Evolutionary conservation across 768 basidiomycete genomes (phyloP).

Genomic region (Chalciporus chontae): DNA sequence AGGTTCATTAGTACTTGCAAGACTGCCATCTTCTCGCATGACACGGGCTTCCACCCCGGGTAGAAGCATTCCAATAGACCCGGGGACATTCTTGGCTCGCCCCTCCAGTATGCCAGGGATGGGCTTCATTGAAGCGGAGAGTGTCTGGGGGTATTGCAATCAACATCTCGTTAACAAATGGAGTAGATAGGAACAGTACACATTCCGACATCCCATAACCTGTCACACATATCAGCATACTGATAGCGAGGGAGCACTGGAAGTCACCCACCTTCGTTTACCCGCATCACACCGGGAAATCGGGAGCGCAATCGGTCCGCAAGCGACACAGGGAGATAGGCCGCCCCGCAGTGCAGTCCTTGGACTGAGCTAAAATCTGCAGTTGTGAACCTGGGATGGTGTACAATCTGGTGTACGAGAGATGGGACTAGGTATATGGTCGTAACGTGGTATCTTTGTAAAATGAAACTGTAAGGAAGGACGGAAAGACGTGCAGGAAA

Average conservation of each 20-base stretch:
- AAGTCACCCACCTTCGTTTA: conserved; percentile 44
- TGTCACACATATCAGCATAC: conserved; percentile 20
- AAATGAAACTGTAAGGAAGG: neutral
- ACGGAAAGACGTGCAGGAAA: neutral
- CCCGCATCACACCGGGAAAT: conserved; percentile 30
- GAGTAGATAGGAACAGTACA: conserved; percentile 30
- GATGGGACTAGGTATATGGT: conserved; percentile 56
- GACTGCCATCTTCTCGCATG: conserved; percentile 53
- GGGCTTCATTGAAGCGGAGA: conserved; percentile 45
- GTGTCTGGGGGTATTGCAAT: conserved; percentile 41
- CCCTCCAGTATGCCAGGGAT: conserved; percentile 44
- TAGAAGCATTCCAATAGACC: conserved; percentile 54
- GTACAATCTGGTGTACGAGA: conserved; percentile 59
- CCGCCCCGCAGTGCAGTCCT: conserved; percentile 51
- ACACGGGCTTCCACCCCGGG: conserved; percentile 66
- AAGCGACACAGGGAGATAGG: conserved; percentile 61
- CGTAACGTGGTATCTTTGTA: conserved; percentile 51
- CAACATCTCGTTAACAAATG: neutral
- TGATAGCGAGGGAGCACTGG: neutral
- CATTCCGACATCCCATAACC: conserved; percentile 74
- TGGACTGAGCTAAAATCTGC: conserved; percentile 53
- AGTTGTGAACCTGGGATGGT: conserved; percentile 43
- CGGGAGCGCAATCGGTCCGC: conserved; percentile 38
- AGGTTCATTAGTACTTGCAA: conserved; percentile 51
- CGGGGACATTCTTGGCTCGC: conserved; percentile 36